These are phyloP conservation scores for Phoma sp. DNA, from an alignment of 2,329 filamentous ascomycete genomes.

Conservation along the genomic window DNA sequence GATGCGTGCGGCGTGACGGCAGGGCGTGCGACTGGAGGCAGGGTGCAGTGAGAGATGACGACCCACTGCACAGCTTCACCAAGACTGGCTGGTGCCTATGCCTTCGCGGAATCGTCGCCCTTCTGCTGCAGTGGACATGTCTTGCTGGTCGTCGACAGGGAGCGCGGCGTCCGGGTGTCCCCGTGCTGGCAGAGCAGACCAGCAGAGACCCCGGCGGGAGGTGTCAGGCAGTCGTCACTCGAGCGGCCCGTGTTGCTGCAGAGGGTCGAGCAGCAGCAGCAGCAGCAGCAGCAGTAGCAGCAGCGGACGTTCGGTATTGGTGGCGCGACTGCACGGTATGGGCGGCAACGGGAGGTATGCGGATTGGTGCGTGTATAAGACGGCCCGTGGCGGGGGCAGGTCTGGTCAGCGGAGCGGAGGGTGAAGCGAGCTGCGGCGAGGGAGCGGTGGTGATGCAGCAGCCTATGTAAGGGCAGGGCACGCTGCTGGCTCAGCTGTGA, in stretches of 20 bases:
- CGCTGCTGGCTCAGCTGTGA: slow-evolving; percentile 7
- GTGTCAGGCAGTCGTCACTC: not conserved
- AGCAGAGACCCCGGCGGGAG: slow-evolving; percentile 38
- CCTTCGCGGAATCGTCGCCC: slow-evolving; percentile 50
- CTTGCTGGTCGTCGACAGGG: slow-evolving; percentile 27
- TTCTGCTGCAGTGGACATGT: slow-evolving; percentile 48
- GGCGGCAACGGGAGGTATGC: not conserved
- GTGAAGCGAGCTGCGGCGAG: slow-evolving; percentile 3
- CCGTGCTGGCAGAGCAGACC: slow-evolving; percentile 28
- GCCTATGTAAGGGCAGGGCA: slow-evolving; percentile 5
- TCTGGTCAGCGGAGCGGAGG: slow-evolving; percentile 14
- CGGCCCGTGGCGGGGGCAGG: not conserved
- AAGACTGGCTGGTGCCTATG: slow-evolving; percentile 51
- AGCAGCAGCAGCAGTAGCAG: too few relatives aligned
- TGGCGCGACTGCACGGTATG: not conserved
- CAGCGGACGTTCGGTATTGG: not conserved
- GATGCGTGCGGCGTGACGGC: not conserved
- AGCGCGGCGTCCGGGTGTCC: slow-evolving; percentile 25
- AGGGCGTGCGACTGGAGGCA: too few relatives aligned
- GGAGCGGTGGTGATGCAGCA: not conserved
- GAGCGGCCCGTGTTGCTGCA: slow-evolving; percentile 9
- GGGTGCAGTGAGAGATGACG: slow-evolving; percentile 7
- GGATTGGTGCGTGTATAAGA: not conserved
- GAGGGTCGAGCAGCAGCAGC: not conserved
- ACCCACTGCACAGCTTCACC: slow-evolving; percentile 41